A percentile compares a stretch with the other conserved stretches of the same genome.
Evolutionary conservation across 2,329 filamentous ascomycete genomes (phyloP).

Genomic region (Fusarium pseudograminearum): DNA sequence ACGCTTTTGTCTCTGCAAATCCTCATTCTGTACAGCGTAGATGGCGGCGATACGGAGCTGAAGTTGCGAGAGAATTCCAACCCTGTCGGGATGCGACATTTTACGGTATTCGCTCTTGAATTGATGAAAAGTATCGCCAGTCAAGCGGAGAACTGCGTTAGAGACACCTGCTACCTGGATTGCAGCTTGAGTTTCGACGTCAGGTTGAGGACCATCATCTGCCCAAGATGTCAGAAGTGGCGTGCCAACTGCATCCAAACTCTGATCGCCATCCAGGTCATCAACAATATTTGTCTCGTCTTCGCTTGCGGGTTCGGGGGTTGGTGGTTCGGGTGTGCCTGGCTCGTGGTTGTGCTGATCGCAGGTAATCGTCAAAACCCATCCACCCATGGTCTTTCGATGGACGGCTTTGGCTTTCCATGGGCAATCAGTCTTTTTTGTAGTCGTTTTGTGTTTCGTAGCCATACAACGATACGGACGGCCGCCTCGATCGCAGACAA

Average conservation of each 20-base stretch:
- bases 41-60: constrained; percentile 59
- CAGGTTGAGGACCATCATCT: constrained; percentile 51
- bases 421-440: constrained; percentile 60
- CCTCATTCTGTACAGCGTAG: constrained; percentile 60
- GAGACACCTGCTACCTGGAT: constrained; percentile 57
- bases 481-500: constrained; percentile 60
- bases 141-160: constrained; percentile 54
- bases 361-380: constrained; percentile 60
- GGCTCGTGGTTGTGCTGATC: constrained; percentile 60
- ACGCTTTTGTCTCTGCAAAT: constrained; percentile 56
- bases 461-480: constrained; percentile 59
- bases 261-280: constrained; percentile 41
- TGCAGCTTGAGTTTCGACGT: constrained; percentile 54
- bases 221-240: constrained; percentile 30
- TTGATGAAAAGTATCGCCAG: constrained; percentile 59
- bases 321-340: constrained; percentile 58
- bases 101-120: constrained; percentile 60
- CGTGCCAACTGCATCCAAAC: constrained; percentile 18
- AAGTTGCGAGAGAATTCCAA: constrained; percentile 55
- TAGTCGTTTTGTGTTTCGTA: constrained; percentile 60
- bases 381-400: constrained; percentile 58
- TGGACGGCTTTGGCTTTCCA: constrained; percentile 61
- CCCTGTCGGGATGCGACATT: constrained; percentile 56
- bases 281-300: constrained; percentile 51
- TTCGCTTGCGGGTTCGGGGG: constrained; percentile 51